Conservation (phyloP, 495 filamentous ascomycete species). For the Glarea lozoyensis region DNA sequence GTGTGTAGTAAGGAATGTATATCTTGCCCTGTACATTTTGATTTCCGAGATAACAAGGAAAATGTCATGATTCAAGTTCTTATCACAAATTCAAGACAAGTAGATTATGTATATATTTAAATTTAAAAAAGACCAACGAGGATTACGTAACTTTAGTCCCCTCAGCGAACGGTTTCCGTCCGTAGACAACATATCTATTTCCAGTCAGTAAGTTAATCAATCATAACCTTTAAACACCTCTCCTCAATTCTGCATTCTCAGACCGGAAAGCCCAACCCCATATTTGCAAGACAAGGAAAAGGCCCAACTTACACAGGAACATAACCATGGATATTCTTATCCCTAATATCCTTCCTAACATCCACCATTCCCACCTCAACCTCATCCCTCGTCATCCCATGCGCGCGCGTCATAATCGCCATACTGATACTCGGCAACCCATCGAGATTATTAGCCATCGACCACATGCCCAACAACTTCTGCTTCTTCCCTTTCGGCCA, state of each 20-base stretch:
- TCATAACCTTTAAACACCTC: no score
- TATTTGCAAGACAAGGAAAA: background rate
- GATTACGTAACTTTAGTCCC: no score
- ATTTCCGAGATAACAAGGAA: no score
- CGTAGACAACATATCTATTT: constrained; percentile 12
- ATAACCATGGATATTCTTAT: constrained; percentile 40
- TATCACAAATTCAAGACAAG: no score
- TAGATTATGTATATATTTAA: no score
- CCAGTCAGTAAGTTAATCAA: background rate
- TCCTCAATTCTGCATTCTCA: no score
- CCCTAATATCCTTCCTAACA: constrained; percentile 42
- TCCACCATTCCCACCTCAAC: constrained; percentile 44
- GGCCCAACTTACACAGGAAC: constrained; percentile 30
- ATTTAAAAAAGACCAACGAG: no score
- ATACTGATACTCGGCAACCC: constrained; percentile 41
- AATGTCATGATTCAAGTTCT: no score
- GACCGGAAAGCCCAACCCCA: no score
- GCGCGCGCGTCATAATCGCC: constrained; percentile 39
- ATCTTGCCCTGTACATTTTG: no score
- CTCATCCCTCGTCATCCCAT: constrained; percentile 39
- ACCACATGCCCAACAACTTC: constrained; percentile 39
- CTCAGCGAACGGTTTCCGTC: constrained; percentile 16
- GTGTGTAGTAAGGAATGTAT: no score
- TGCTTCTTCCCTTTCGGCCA: constrained; percentile 40
- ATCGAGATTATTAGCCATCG: constrained; percentile 23